Evolutionary conservation across 1,284 basidiomycete species (phyloP).

Genomic region (Termitomyces sp.): DNA sequence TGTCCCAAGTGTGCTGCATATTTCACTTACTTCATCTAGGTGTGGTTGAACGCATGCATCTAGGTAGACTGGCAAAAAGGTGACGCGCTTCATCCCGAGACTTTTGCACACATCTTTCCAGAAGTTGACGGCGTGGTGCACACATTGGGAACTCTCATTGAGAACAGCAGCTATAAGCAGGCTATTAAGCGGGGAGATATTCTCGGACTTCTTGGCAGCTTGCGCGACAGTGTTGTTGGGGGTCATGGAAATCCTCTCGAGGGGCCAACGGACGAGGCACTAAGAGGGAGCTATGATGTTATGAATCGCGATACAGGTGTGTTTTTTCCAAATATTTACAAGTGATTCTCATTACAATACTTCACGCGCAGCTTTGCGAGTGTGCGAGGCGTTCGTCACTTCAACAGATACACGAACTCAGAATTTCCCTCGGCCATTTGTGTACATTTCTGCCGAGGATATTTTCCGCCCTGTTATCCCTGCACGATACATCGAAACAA

Average conservation of each 20-base stretch:
- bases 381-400: constrained; percentile 68
- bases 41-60: constrained; percentile 6
- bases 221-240: constrained; percentile 30
- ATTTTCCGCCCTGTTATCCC: constrained; percentile 86
- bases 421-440: constrained; percentile 62
- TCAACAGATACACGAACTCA: constrained; percentile 29
- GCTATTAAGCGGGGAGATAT: constrained; percentile 57
- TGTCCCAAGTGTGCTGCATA: constrained; percentile 48
- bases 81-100: constrained; percentile 72
- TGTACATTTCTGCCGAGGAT: constrained; percentile 95
- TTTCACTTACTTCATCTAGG: background rate
- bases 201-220: constrained; percentile 45
- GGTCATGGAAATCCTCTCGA: constrained; percentile 62
- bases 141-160: constrained; percentile 90
- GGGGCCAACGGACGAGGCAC: constrained; percentile 23
- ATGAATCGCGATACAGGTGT: constrained; percentile 90
- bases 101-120: constrained; percentile 68
- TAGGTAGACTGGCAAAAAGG: constrained; percentile 83
- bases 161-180: constrained; percentile 78
- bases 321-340: constrained; percentile 19
- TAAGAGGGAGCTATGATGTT: constrained; percentile 59
- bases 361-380: constrained; percentile 51
- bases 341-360: background rate
- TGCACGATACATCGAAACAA: constrained; percentile 81
- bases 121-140: constrained; percentile 80